Evolutionary conservation across 495 filamentous ascomycete species (phyloP), one percentile per base, ranked within the genome.

Genomic region (Podospora comata): DNA sequence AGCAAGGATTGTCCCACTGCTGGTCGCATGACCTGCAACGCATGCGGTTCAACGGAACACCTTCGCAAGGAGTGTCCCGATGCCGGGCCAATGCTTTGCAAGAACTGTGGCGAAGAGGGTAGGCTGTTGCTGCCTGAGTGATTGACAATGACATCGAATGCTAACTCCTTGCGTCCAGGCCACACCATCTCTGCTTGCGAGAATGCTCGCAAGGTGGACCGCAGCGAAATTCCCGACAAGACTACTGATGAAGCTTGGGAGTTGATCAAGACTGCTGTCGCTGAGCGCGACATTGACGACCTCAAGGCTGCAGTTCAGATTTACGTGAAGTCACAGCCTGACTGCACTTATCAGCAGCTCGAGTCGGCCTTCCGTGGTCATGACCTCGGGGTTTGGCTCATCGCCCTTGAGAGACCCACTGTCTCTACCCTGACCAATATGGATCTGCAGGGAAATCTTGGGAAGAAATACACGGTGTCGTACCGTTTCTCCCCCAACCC

Each of bases 401-500:
- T 97, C 73, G 93, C 90, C 20, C 77, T 90, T 67, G 89, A 92
- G 85, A 84, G 89, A 67, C 81, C 84, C 15, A 67, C 89, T 6
- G 75, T 82, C 0, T 73, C 82, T 18, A 89, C 88, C 4, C 84
- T 90, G 70, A 94, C 87, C 66, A 86, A 91, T 68, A 92, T 97
- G 79, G 88, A 95, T 68, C 84, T 97, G 9, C 90, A 97, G 70
- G 95, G 95, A 23, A 89, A 92, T 66, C 75, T 89, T 2, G 86
- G 91, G 73, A 87, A 89, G 74, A 90, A 90, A 72, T 97, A 91
- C 73, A 82, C 85, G 15, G 87, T 96, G 68, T 85, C 86, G 0
- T 91, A 91, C 72, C 89, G 87, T 68, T 89, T 86, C 73, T 82
- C 80, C 53, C 72, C 80, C 23, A 90, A 90, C 71, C 87, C 92